These are phyloP conservation scores for Aurinia saxatilis DNA, from an alignment of 345 rosid species.

Conservation along the genomic window DNA sequence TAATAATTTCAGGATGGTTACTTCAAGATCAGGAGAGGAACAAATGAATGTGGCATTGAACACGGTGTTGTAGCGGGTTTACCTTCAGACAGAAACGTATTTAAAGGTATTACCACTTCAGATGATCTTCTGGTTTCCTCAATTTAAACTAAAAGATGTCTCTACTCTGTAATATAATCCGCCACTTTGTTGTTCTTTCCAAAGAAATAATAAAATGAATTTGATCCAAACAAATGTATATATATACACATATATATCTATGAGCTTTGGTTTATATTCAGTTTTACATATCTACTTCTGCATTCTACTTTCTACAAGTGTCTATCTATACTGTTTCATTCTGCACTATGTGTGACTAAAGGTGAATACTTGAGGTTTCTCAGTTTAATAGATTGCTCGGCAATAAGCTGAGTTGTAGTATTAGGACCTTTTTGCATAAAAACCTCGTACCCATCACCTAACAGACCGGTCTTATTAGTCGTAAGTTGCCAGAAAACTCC, in stretches of 20 bases:
- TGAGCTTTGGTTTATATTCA: neutral
- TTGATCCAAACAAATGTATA: neutral
- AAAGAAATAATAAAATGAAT: neutral
- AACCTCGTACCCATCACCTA: slow-evolving; percentile 60
- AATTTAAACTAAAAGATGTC: slow-evolving; percentile 13
- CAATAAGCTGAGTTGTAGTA: slow-evolving; percentile 49
- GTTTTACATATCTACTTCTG: neutral
- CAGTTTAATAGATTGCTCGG: slow-evolving; percentile 47
- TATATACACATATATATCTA: neutral
- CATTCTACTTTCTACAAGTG: neutral
- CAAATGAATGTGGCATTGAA: slow-evolving; percentile 87
- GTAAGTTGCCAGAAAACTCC: slow-evolving; percentile 73
- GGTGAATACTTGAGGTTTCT: slow-evolving; percentile 12
- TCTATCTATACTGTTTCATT: slow-evolving; percentile 12
- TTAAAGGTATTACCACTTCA: slow-evolving; percentile 30
- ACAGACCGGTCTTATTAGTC: slow-evolving; percentile 34
- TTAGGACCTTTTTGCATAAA: slow-evolving; percentile 43
- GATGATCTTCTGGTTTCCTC: slow-evolving; percentile 41
- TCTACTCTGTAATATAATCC: neutral
- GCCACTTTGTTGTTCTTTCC: neutral
- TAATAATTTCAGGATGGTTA: slow-evolving; percentile 62
- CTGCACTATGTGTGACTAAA: slow-evolving; percentile 22
- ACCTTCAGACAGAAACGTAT: slow-evolving; percentile 67
- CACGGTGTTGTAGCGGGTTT: slow-evolving; percentile 65
- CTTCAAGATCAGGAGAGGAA: slow-evolving; percentile 80